These are phyloP conservation scores for Flagelloscypha sp. DNA, from an alignment of 768 basidiomycete species.

Conservation along the genomic window DNA sequence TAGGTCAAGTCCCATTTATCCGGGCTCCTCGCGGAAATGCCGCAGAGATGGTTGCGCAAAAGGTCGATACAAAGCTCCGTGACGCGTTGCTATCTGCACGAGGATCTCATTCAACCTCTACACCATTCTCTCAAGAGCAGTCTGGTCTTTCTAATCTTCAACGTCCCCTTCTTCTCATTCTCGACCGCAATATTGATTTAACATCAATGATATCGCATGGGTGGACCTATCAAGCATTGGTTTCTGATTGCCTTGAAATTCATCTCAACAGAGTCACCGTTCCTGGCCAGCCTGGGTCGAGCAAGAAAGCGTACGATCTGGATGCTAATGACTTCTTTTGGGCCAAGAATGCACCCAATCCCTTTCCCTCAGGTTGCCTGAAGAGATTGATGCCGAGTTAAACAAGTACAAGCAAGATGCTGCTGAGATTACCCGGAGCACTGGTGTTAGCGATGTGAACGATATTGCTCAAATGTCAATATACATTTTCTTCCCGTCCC, in stretches of 20 bases:
- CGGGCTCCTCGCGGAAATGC: constrained; percentile 93
- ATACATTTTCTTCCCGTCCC: neutral
- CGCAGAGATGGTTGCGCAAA: constrained; percentile 98
- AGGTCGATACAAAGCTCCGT: constrained; percentile 84
- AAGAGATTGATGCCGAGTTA: constrained; percentile 89
- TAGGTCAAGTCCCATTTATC: constrained; percentile 89
- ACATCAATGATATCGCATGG: constrained; percentile 92
- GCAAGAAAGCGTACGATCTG: constrained; percentile 81
- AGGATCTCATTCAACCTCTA: constrained; percentile 47
- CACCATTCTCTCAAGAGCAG: constrained; percentile 72
- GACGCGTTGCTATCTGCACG: constrained; percentile 72
- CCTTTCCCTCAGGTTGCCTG: constrained; percentile 98
- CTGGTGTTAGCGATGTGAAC: constrained; percentile 91
- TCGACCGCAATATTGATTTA: constrained; percentile 92
- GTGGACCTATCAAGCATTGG: constrained; percentile 98
- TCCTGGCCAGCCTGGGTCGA: constrained; percentile 44
- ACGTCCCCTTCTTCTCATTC: constrained; percentile 81
- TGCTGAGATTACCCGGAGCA: constrained; percentile 91
- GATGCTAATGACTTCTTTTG: constrained; percentile 99
- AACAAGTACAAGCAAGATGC: constrained; percentile 94
- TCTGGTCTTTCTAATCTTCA: constrained; percentile 81
- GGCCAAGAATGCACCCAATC: constrained; percentile 91
- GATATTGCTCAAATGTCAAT: constrained; percentile 90
- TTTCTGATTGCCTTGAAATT: constrained; percentile 96
- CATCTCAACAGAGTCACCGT: constrained; percentile 93